Base-by-base conservation (phyloP, 345 rosid genomes). In the Sonneratia caseolaris region DNA sequence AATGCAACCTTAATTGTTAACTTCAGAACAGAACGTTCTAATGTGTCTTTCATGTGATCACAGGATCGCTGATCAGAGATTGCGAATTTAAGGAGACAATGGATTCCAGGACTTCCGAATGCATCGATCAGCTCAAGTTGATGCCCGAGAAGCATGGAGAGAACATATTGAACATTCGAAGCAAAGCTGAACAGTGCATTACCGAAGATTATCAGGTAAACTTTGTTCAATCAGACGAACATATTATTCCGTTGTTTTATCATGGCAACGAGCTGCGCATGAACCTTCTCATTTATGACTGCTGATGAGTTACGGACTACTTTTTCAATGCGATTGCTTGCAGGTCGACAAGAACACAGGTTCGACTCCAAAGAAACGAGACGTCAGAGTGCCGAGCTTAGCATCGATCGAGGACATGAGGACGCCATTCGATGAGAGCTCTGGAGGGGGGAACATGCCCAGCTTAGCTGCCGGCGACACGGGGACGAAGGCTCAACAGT, bases 131-230 rank as follows among this genome's bases (percentile, higher is more conserved):
- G 74, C 91, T 88, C 59, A 79, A 79, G 49, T 79, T 76, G 10
- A 37, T 81, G 65, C 89, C 86, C 77, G 90, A 88, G 78, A 83
- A 76, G 37, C 97, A 91, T 72, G 84, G 91, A 15, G 77, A 85
- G 72, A 75, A 72, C 71, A 76, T 90, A 51, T 79, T 86, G 59
- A 79, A 37, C 64, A 82, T 91, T 73, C 85, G 90, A 81, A 83
- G 59, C 79, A 82, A 79, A 76, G 86, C 97, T 68, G 89, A 90
- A 68, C 87, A 88, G 77, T 85, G 85, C 74, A 84, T 91, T 72
- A 81, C 87, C 36, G 81, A 85, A 79, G 90, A 88, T 76, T 94
- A 89, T 79, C 72, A 84, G 95, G 98, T 94, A 83, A 56, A 82
- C 51, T 71, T 49, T 18, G 64, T 55, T 36, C 40, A 47, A 45